Percentiles rank a stretch among this genome's conserved stretches.
Conservation (phyloP, 345 rosid species). For the Eutrema heterophyllum region DNA sequence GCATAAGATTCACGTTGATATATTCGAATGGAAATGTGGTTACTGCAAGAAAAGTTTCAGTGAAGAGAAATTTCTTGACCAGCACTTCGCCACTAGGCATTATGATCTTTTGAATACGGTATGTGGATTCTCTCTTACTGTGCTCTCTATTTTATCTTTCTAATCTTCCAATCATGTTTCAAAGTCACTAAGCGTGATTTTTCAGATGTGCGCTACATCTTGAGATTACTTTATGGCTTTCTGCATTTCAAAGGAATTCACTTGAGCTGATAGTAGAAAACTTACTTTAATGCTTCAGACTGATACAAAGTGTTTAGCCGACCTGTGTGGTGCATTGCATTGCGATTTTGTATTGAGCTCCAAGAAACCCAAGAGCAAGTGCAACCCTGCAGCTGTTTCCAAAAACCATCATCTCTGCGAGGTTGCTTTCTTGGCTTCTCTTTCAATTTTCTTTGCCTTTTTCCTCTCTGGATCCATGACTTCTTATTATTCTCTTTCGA, state of each 20-base stretch:
- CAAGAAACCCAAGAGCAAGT: constrained; percentile 58
- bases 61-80: constrained; percentile 75
- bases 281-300: constrained; percentile 42
- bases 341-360: constrained; percentile 70
- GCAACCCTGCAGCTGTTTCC: constrained; percentile 86
- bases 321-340: constrained; percentile 92
- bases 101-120: constrained; percentile 73
- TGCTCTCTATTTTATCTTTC: too few relatives aligned
- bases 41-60: constrained; percentile 92
- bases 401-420: constrained; percentile 86
- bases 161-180: not conserved
- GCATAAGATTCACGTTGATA: constrained; percentile 71
- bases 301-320: constrained; percentile 78
- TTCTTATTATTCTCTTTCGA: not conserved
- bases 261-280: not conserved
- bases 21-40: constrained; percentile 86
- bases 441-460: not conserved
- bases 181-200: not conserved
- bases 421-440: constrained; percentile 39
- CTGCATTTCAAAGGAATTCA: not conserved
- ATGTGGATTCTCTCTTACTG: constrained; percentile 42
- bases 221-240: not conserved
- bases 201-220: not conserved
- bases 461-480: not conserved
- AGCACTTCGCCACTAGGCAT: constrained; percentile 79